Base-by-base conservation (phyloP, 352 stramenopile species). In the Globisporangium barbulae region DNA sequence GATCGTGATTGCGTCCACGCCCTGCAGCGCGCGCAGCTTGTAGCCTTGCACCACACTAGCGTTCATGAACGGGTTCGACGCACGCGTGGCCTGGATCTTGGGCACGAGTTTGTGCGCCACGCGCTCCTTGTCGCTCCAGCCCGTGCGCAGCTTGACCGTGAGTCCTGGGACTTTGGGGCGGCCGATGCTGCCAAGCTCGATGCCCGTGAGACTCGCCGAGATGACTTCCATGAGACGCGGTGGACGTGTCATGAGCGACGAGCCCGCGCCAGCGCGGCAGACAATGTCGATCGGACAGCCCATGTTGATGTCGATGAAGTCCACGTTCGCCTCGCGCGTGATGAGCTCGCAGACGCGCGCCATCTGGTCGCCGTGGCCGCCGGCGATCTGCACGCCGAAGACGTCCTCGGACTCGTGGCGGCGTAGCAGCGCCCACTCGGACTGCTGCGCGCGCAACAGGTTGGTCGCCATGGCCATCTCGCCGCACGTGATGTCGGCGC, bases 301-400 rank as follows among this genome's bases (percentile, higher is more conserved):
- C 74, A 99, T 93, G 85, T 99, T 99, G 69, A 99, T 91, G 79
- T 99, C 98, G 35, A 99, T 86, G 83, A 99, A 99, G 80, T 99
- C 96, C 25, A 99, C 79, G 33, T 96, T 80, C 44, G 85, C 90
- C 70, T 99, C 90, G 19, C 90, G 89, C 58, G 97, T 81, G 39
- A 99, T 75, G 39, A 99, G 67, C 63, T 99, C 96, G 35, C 87
- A 93, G 21, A 94, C 83, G 47, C 97, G 78, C 13, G 89, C 89
- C 79, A 98, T 97, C 67, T 98, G 90, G 72, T 99, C 96, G 10
- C 89, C 77, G 70, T 97, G 83, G 10, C 80, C 89, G 5, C 89
- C 93, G 0, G 97, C 97, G 35, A 99, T 78, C 75, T 99, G 98
- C 28, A 99, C 93, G 33, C 98, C 98, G 76, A 99, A 99, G 0